Conservation (phyloP, 1,284 basidiomycete species). For the Malassezia caprae region DNA sequence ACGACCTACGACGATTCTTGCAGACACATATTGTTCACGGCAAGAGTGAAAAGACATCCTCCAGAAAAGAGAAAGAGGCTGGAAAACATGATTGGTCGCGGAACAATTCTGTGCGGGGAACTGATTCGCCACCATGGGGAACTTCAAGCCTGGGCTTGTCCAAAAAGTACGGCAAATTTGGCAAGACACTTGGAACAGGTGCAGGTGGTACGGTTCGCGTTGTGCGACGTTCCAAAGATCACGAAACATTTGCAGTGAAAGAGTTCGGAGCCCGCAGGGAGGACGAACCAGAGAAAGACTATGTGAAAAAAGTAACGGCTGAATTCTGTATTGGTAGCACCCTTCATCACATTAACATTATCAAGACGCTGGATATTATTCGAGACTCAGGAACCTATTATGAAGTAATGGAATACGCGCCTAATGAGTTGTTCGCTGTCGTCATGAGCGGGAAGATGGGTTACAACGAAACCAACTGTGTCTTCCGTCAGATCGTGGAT, state of each 20-base stretch:
- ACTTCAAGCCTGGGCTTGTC: slow-evolving; percentile 69
- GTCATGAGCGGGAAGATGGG: slow-evolving; percentile 99
- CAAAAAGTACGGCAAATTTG: slow-evolving; percentile 99
- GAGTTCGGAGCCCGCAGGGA: slow-evolving; percentile 81
- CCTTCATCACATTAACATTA: slow-evolving; percentile 74
- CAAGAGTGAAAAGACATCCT: background rate
- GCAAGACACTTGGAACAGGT: slow-evolving; percentile 82
- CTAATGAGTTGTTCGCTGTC: slow-evolving; percentile 93
- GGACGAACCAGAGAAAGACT: slow-evolving; percentile 87
- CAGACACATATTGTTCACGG: slow-evolving; percentile 6
- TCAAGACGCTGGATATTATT: slow-evolving; percentile 96
- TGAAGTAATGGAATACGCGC: slow-evolving; percentile 84
- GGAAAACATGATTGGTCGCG: background rate
- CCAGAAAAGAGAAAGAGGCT: background rate
- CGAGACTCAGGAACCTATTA: slow-evolving; percentile 92
- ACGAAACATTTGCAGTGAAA: slow-evolving; percentile 83
- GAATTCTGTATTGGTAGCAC: slow-evolving; percentile 97
- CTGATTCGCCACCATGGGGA: slow-evolving; percentile 48
- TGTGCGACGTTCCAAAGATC: slow-evolving; percentile 63
- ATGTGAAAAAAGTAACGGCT: slow-evolving; percentile 96
- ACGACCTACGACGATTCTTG: slow-evolving; percentile 15
- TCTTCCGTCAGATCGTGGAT: slow-evolving; percentile 95
- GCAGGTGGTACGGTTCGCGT: slow-evolving; percentile 94
- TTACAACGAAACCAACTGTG: slow-evolving; percentile 94
- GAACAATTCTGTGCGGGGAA: slow-evolving; percentile 25